These are phyloP conservation scores for Davidsoniella eucalypti DNA, from an alignment of 2,329 filamentous ascomycete species.

Conservation along the genomic window DNA sequence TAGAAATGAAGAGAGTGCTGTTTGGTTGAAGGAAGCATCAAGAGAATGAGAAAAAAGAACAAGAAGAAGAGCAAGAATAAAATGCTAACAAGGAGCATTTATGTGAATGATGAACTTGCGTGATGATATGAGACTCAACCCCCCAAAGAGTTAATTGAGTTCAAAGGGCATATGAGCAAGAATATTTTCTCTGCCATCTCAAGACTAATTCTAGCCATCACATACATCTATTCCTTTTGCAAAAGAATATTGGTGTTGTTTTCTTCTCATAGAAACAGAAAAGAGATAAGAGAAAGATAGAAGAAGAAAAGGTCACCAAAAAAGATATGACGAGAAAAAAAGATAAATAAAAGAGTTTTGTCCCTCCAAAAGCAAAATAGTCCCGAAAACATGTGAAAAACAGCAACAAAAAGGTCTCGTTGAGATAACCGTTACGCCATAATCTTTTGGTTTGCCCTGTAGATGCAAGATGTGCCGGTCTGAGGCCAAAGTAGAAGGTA, in stretches of 20 bases:
- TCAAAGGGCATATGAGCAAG: too few species aligned
- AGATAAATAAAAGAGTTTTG: slow-evolving; percentile 1
- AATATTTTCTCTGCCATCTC: too few species aligned
- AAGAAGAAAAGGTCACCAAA: slow-evolving; percentile 17
- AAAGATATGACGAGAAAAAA: slow-evolving; percentile 17
- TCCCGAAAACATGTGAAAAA: not conserved
- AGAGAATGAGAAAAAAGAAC: not conserved
- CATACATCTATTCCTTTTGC: not conserved
- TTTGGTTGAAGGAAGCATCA: slow-evolving; percentile 1
- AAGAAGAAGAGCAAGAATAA: not conserved
- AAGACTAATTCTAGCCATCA: too few species aligned
- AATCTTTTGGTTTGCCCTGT: slow-evolving; percentile 17
- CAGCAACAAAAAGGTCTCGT: slow-evolving; percentile 22
- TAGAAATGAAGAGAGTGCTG: slow-evolving; percentile 3
- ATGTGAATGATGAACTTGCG: too few species aligned
- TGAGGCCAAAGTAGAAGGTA: too few species aligned
- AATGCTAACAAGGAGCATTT: not conserved
- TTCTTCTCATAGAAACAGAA: not conserved
- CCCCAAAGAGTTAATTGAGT: too few species aligned
- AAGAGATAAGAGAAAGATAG: not conserved
- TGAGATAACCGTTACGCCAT: slow-evolving; percentile 30
- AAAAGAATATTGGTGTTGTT: not conserved
- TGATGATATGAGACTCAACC: too few species aligned
- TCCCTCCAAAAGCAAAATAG: slow-evolving; percentile 3
- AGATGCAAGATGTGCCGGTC: not conserved